Evolutionary conservation across 495 filamentous ascomycete genomes (phyloP).

Genomic region (Penicillium lagena): DNA sequence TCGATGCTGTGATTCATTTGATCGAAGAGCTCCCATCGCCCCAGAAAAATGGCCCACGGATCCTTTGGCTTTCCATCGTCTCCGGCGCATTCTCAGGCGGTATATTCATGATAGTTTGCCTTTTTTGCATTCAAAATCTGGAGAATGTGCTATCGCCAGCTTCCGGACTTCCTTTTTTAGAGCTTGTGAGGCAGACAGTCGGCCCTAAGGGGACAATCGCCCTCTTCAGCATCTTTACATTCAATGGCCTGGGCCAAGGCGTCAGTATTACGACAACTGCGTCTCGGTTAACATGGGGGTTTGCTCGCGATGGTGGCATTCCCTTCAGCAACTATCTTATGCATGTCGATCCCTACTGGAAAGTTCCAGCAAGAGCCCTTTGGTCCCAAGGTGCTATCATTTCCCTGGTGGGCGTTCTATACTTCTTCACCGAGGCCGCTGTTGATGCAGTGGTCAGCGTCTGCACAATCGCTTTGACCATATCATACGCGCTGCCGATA

Average conservation of each 20-base stretch:
- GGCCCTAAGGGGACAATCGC: conserved; percentile 26
- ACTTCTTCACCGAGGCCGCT: conserved; percentile 38
- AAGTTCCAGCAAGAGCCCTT: conserved; percentile 30
- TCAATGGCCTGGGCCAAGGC: conserved; percentile 35
- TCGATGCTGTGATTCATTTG: conserved; percentile 56
- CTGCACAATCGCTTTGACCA: conserved; percentile 38
- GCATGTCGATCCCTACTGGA: conserved; percentile 28
- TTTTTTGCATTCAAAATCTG: conserved; percentile 64
- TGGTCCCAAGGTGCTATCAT: conserved; percentile 37
- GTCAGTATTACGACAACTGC: conserved; percentile 40
- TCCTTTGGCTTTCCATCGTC: conserved; percentile 30
- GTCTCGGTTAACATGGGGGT: conserved; percentile 46
- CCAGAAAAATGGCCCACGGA: conserved; percentile 29
- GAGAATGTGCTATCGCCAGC: conserved; percentile 43
- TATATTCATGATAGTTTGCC: conserved; percentile 64
- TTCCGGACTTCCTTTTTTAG: conserved; percentile 34
- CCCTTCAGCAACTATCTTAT: conserved; percentile 32
- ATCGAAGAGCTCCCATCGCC: conserved; percentile 42
- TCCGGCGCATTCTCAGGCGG: conserved; percentile 51
- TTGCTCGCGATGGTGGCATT: conserved; percentile 48
- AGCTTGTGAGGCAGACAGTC: conserved; percentile 30
- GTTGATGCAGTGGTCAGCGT: conserved; percentile 39
- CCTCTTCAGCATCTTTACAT: conserved; percentile 36
- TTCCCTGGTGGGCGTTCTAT: conserved; percentile 33
- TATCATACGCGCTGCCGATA: conserved; percentile 39